Evolutionary conservation across 495 filamentous ascomycete genomes (phyloP).

Genomic region (Mytilinidion resinicola): DNA sequence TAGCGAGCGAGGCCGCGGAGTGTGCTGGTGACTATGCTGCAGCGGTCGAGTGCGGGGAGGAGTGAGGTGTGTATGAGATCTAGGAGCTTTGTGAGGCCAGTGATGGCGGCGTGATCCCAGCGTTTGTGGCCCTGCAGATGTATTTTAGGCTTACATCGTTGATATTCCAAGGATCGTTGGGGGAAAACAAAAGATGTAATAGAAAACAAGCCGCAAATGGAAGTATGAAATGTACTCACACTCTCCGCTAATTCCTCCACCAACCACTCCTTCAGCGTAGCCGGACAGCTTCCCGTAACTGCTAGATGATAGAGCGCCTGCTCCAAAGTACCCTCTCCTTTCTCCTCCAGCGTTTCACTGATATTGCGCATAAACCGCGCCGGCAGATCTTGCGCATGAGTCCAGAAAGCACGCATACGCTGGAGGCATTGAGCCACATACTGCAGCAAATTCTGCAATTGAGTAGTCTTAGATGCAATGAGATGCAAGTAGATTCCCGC

Average conservation of each 20-base stretch:
- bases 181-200: too few species aligned
- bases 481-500: conserved; percentile 75
- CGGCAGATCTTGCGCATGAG: conserved; percentile 73
- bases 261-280: conserved; percentile 76
- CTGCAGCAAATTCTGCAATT: conserved; percentile 74
- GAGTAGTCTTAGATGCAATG: conserved; percentile 77
- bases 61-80: conserved; percentile 78
- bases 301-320: conserved; percentile 80
- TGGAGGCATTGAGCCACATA: conserved; percentile 73
- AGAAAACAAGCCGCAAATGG: not conserved
- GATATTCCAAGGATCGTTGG: too few species aligned
- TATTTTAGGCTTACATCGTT: too few species aligned
- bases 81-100: conserved; percentile 70
- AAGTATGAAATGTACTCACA: conserved; percentile 41
- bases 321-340: conserved; percentile 57
- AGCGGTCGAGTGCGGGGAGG: conserved; percentile 77
- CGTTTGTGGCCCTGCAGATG: conserved; percentile 73
- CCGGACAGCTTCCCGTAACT: conserved; percentile 73
- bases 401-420: conserved; percentile 72
- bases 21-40: conserved; percentile 72
- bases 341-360: conserved; percentile 57
- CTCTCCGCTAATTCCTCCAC: conserved; percentile 80
- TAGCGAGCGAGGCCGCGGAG: conserved; percentile 83
- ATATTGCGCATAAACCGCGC: conserved; percentile 67
- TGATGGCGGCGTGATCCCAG: conserved; percentile 82